Evolutionary conservation across 352 stramenopile species (phyloP), one percentile per base, ranked within the genome.

Genomic region (Pythium insidiosum): DNA sequence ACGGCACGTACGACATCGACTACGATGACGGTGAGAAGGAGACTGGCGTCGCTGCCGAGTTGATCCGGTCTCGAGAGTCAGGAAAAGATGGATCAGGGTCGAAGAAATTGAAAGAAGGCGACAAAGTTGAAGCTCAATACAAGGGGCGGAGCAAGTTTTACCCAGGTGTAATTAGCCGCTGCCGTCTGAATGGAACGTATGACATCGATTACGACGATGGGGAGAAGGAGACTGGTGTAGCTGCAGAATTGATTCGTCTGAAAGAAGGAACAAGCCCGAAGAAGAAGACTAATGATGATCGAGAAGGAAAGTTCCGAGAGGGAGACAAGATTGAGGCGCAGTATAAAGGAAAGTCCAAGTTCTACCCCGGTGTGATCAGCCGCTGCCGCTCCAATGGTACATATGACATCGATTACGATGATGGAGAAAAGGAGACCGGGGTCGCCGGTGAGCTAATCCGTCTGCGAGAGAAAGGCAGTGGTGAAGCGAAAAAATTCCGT

Each of bases 1-100:
- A 93, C 38, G 65, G 62, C 7, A 88, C 72, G 15, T 81, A 74
- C 52, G 76, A 87, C 25, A 56, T 93, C 45, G n/a, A 60, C 26
- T 93, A 88, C 37, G 67, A 83, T 1, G 73, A 84, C 36, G 80
- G 73, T 20, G 70, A 86, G 22, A 62, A 63, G 16, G 74, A 92
- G 38, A 69, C 57, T 28, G 39, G 72, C 15, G 68, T 68, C 28
- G 28, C 28, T 13, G 28, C 28, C 15, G 10, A 13, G 55, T 84
- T 38, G 65, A 68, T 16, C 77, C 70, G 12, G 81, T 60, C 23
- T 61, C 83, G 37, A 15, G 9, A 9, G 9, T 9, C 9, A 13
- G 15, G 28, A 9, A 33, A 9, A 9, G 15, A 15, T 15, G 28
- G 15, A 9, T 9, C 9, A 13, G 28, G 84, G 46, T 70, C 87